Evolutionary conservation across 805 yeast species (phyloP), one percentile per base, ranked within the genome.

Genomic region (Alloascoidea africana): DNA sequence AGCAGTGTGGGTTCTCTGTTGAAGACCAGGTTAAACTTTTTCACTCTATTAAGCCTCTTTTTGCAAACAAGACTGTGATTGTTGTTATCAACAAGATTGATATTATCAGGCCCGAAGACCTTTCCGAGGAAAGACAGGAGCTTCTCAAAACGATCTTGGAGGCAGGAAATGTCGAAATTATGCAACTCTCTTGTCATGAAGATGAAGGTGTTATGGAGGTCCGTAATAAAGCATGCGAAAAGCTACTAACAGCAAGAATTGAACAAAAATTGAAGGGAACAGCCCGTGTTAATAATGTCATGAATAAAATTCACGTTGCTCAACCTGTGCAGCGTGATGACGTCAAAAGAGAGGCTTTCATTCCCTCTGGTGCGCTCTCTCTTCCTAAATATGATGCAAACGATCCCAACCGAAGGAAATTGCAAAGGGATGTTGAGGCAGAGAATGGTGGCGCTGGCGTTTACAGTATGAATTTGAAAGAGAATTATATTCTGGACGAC

Each of bases 401-500:
- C 47, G 96, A 85, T 60, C 91, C 94, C 46, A 69, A 80, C 53
- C 76, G 94, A 58, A 73, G 86, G 55, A 67, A 52, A 47, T 70
- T 91, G 51, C 86, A 94, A 32, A 73, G 84, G 53, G 97, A 91
- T 55, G 66, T 86, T 44, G 98, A 91, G 64, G 79, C 70, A 36
- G 96, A 81, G 56, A 84, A 91, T 52, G 98, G 98, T 55, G 98
- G 98, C 56, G 96, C 98, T 34, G 98, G 98, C 68, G 98, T 91
- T 27, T 91, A 64, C 68, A 91, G 86, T 64, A 73, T 91, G 55
- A 86, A 91, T 64, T 68, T 91, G 63, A 84, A 86, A 58, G 97
- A 89, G 54, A 81, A 78, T 53, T 91, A 93, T 60, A 48, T 91
- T 44, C 67, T 91, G 49, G 98, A 89, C 48, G 89, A 91, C 55